Percentiles rank a stretch among this genome's conserved stretches.
Evolutionary conservation across 2,329 filamentous ascomycete genomes (phyloP).

Genomic region (Diaporthe batatas): DNA sequence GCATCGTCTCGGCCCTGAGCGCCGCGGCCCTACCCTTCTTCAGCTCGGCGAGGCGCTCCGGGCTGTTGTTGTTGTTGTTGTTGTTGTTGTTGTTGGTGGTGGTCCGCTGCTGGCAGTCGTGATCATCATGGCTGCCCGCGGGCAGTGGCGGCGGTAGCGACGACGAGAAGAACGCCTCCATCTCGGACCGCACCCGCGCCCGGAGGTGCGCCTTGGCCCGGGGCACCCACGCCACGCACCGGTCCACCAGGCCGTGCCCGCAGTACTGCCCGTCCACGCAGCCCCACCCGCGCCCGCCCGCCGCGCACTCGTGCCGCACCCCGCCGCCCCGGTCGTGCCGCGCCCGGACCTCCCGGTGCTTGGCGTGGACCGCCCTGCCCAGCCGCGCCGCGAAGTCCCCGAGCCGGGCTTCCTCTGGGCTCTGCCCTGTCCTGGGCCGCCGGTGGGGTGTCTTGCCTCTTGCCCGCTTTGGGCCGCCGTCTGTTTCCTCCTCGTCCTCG

Average conservation of each 20-base stretch:
- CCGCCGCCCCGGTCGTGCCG: neutral
- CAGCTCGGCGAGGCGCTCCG: conserved; percentile 11
- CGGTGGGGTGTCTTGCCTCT: neutral
- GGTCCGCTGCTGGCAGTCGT: no score
- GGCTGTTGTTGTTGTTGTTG: conserved; percentile 10
- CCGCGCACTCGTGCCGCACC: conserved; percentile 32
- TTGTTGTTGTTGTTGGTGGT: conserved; percentile 16
- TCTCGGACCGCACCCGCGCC: conserved; percentile 8
- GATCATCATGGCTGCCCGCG: no score
- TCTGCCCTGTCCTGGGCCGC: neutral
- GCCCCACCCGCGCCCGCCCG: conserved; percentile 3
- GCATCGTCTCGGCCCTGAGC: conserved; percentile 20
- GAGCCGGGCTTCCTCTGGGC: conserved; percentile 1
- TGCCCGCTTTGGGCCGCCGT: no score
- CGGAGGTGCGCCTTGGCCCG: neutral
- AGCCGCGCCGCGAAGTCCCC: conserved; percentile 8
- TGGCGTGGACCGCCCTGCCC: neutral
- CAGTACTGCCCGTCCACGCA: conserved; percentile 36
- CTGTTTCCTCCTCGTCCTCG: no score
- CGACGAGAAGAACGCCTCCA: conserved; percentile 30
- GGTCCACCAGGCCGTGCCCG: conserved; percentile 35
- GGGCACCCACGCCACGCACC: conserved; percentile 27
- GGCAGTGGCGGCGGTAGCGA: no score
- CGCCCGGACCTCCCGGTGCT: conserved; percentile 3
- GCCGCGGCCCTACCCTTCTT: conserved; percentile 3